These are phyloP conservation scores for Primulina tabacum DNA, from an alignment of 257 asterid genomes.

Conservation along the genomic window DNA sequence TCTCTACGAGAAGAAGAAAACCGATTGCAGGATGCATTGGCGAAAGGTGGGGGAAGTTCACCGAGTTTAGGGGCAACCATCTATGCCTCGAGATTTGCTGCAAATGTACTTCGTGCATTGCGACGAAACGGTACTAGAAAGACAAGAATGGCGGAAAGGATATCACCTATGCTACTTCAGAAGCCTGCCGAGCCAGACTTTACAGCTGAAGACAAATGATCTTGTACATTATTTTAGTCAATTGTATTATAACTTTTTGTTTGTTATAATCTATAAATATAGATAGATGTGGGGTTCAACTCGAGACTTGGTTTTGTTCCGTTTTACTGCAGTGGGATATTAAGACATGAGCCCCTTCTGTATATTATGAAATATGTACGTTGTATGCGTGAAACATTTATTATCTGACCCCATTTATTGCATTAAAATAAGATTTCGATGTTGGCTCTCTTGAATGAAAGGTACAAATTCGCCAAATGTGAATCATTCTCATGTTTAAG, in stretches of 20 bases:
- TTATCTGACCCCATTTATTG: background rate
- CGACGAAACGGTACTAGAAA: slow-evolving; percentile 57
- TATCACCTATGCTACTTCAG: slow-evolving; percentile 72
- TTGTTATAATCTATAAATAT: slow-evolving; percentile 2
- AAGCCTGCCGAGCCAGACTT: slow-evolving; percentile 98
- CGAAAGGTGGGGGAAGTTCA: slow-evolving; percentile 51
- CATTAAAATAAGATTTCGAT: background rate
- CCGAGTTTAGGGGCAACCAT: slow-evolving; percentile 90
- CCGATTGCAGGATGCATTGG: slow-evolving; percentile 73
- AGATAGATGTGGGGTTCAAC: background rate
- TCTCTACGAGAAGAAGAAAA: slow-evolving; percentile 74
- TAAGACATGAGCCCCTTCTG: slow-evolving; percentile 2
- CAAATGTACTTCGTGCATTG: slow-evolving; percentile 72
- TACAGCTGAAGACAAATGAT: slow-evolving; percentile 52
- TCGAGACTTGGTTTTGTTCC: slow-evolving; percentile 6
- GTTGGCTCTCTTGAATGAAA: background rate
- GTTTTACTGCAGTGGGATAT: slow-evolving; percentile 9
- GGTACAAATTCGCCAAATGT: no score
- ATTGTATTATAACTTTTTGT: slow-evolving; percentile 24
- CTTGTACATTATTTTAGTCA: slow-evolving; percentile 26
- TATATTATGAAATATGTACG: slow-evolving; percentile 13
- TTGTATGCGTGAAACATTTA: background rate
- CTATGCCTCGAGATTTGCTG: slow-evolving; percentile 89
- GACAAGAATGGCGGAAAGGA: slow-evolving; percentile 64
- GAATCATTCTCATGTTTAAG: background rate